Percentiles rank a stretch among this genome's conserved stretches.
phyloP scores from a whole-genome alignment of 345 rosid species.

The Aethionema arabicum region DNA sequence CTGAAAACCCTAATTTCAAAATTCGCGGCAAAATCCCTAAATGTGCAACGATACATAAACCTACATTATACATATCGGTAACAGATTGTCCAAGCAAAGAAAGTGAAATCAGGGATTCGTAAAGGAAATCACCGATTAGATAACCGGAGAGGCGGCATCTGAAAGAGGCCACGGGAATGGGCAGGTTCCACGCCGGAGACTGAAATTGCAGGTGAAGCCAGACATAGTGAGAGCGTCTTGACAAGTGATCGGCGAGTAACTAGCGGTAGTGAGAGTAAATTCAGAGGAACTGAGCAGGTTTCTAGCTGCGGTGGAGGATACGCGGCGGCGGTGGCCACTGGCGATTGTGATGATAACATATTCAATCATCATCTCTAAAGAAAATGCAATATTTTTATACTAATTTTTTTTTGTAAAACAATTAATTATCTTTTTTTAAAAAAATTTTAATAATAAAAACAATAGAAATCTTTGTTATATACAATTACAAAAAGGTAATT shows the following conservation, averaged over 20 bases:
- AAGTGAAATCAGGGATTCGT: neutral
- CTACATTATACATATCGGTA: neutral
- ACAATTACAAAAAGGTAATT: too few relatives aligned
- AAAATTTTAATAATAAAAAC: too few relatives aligned
- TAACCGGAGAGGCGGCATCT: constrained; percentile 67
- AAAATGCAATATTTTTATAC: too few relatives aligned
- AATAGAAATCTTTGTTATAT: too few relatives aligned
- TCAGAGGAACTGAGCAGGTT: constrained; percentile 17
- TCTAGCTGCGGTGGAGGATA: constrained; percentile 34
- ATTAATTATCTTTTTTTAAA: too few relatives aligned
- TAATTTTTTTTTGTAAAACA: neutral
- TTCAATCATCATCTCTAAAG: constrained; percentile 17
- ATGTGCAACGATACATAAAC: neutral
- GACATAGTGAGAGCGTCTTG: constrained; percentile 45
- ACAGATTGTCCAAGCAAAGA: neutral
- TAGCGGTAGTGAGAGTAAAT: constrained; percentile 20
- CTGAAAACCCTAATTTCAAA: neutral
- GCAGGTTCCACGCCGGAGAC: constrained; percentile 33
- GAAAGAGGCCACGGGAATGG: constrained; percentile 69
- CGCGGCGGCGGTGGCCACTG: constrained; percentile 22
- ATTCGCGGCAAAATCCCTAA: too few relatives aligned
- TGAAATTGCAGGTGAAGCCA: constrained; percentile 40
- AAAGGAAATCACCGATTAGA: constrained; percentile 41
- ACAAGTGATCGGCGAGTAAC: constrained; percentile 51
- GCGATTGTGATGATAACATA: constrained; percentile 31